Evolutionary conservation across 2,329 filamentous ascomycete species (phyloP).

Genomic region (Hymenoscyphus repandus): DNA sequence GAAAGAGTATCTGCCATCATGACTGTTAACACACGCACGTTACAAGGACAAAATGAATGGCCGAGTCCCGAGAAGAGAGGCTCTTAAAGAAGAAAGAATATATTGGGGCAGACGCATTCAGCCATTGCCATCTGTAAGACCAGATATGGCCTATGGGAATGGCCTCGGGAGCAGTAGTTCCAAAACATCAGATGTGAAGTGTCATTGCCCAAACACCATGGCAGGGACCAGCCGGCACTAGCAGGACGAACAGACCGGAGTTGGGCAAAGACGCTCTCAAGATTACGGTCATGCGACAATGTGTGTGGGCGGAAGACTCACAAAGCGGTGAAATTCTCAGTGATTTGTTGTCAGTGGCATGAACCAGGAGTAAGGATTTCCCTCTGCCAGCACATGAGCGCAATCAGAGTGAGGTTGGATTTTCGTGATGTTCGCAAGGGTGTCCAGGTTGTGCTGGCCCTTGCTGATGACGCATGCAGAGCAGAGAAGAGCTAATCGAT

Average conservation of each 20-base stretch:
- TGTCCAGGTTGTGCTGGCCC: no score
- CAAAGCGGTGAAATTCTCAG: background rate
- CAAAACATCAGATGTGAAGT: conserved; percentile 7
- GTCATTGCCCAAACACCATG: conserved; percentile 6
- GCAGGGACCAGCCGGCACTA: conserved; percentile 6
- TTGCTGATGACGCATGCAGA: no score
- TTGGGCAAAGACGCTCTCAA: background rate
- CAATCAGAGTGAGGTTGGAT: background rate
- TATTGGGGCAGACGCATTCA: background rate
- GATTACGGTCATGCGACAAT: conserved; percentile 8
- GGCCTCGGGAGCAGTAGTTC: background rate
- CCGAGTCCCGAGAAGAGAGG: background rate
- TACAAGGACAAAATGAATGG: conserved; percentile 12
- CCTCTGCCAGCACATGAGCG: conserved; percentile 8
- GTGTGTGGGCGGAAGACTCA: conserved; percentile 2
- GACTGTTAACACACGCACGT: conserved; percentile 16
- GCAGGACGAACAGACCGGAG: background rate
- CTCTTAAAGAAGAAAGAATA: background rate
- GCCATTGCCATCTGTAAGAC: conserved; percentile 4
- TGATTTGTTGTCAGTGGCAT: conserved; percentile 11
- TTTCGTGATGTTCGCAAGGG: no score
- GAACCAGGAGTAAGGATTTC: conserved; percentile 6
- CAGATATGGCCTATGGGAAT: background rate
- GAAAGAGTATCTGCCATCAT: conserved; percentile 27
- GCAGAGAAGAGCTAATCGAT: no score